Evolutionary conservation across 306 rosid genomes (phyloP).

Genomic region (Spatholobus suberectus): DNA sequence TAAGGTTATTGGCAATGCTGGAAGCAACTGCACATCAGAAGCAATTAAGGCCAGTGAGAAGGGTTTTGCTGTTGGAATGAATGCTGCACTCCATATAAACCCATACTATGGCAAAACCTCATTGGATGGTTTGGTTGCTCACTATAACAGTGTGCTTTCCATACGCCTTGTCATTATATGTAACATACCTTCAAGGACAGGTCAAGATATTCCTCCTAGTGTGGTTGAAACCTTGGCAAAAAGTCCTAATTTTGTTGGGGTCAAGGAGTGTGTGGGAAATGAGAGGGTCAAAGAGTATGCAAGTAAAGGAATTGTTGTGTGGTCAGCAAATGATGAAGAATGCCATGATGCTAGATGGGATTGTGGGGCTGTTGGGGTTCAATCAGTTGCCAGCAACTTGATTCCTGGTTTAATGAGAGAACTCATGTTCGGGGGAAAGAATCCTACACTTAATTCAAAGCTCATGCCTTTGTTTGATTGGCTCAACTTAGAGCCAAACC

Average conservation of each 20-base stretch:
- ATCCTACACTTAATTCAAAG: conserved; percentile 55
- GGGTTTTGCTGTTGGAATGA: conserved; percentile 96
- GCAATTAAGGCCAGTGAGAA: conserved; percentile 81
- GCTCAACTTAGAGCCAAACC: conserved; percentile 69
- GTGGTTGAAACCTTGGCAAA: conserved; percentile 57
- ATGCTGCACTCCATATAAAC: conserved; percentile 89
- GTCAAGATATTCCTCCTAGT: conserved; percentile 81
- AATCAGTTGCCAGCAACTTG: conserved; percentile 78
- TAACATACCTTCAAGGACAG: conserved; percentile 79
- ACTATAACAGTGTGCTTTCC: conserved; percentile 65
- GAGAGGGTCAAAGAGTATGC: no score
- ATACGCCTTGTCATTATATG: conserved; percentile 84
- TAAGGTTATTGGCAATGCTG: conserved; percentile 81
- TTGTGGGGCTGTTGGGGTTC: conserved; percentile 76
- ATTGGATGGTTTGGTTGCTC: conserved; percentile 66
- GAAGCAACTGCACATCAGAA: conserved; percentile 80
- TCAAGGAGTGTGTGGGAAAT: no score
- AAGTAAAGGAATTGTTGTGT: no score
- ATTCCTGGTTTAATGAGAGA: conserved; percentile 73
- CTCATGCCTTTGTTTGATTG: conserved; percentile 67
- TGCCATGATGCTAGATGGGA: conserved; percentile 86
- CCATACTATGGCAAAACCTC: conserved; percentile 95
- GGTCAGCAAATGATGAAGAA: conserved; percentile 39
- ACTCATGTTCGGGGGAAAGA: conserved; percentile 64
- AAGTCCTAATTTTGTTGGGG: conserved; percentile 51